Evolutionary conservation across 2,329 filamentous ascomycete species (phyloP).

Genomic region (Colletotrichum eremochloae): DNA sequence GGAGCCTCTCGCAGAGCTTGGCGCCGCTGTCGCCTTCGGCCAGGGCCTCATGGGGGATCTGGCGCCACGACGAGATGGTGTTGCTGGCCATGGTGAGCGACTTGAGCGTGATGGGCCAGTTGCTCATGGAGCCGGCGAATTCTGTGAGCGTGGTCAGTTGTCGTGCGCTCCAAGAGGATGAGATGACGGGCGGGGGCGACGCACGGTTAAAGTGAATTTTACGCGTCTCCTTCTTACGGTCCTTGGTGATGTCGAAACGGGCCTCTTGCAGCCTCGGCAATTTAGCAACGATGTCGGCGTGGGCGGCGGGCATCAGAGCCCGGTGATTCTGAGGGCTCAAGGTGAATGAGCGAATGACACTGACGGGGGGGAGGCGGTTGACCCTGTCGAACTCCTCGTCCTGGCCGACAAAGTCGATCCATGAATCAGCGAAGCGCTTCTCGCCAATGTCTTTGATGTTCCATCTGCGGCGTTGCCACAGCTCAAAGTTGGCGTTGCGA

Average conservation of each 20-base stretch:
- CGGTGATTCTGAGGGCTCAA: constrained; percentile 41
- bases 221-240: constrained; percentile 34
- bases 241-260: constrained; percentile 42
- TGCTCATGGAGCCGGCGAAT: constrained; percentile 38
- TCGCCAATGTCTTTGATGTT: constrained; percentile 44
- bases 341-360: constrained; percentile 42
- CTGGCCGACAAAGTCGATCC: constrained; percentile 42
- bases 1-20: constrained; percentile 38
- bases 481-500: constrained; percentile 41
- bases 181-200: neutral
- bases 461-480: constrained; percentile 44
- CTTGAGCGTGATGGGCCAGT: constrained; percentile 43
- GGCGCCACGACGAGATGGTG: constrained; percentile 44
- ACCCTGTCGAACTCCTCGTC: constrained; percentile 40
- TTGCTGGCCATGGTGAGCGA: constrained; percentile 42
- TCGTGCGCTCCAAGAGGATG: neutral
- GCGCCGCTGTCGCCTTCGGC: constrained; percentile 42
- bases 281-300: constrained; percentile 44
- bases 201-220: constrained; percentile 41
- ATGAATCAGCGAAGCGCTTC: constrained; percentile 43
- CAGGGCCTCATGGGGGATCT: constrained; percentile 44
- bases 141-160: constrained; percentile 32
- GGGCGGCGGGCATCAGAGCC: constrained; percentile 43
- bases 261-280: constrained; percentile 41
- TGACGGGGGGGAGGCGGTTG: constrained; percentile 42